A percentile compares a stretch with the other conserved stretches of the same genome.
These are phyloP conservation scores for Suhomyces coccinellae DNA, from an alignment of 1,139 yeast genomes.

Conservation along the genomic window DNA sequence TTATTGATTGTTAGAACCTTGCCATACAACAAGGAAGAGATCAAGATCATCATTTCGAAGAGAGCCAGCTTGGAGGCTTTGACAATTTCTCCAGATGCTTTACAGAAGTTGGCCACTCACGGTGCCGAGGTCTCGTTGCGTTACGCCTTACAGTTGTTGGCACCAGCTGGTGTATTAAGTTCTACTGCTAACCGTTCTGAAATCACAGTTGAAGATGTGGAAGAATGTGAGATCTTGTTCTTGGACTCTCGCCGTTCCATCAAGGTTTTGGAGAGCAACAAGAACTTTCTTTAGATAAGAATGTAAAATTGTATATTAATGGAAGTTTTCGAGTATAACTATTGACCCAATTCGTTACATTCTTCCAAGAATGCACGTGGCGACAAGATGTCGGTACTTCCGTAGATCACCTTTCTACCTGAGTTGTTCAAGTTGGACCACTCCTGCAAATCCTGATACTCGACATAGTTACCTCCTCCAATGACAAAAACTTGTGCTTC, in stretches of 20 bases:
- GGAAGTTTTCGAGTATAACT: neutral
- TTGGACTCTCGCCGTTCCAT: slow-evolving; percentile 89
- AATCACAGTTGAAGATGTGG: slow-evolving; percentile 70
- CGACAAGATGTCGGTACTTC: slow-evolving; percentile 78
- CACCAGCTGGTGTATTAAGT: slow-evolving; percentile 88
- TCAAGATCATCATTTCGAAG: slow-evolving; percentile 75
- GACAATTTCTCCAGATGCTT: slow-evolving; percentile 62
- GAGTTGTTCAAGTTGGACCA: slow-evolving; percentile 56
- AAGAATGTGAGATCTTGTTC: slow-evolving; percentile 82
- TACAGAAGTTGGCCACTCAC: slow-evolving; percentile 67
- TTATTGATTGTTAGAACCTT: slow-evolving; percentile 87
- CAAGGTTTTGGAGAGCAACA: slow-evolving; percentile 60
- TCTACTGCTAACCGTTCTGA: slow-evolving; percentile 71
- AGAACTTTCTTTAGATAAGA: slow-evolving; percentile 44
- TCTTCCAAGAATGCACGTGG: slow-evolving; percentile 78
- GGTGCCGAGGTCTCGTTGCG: slow-evolving; percentile 81
- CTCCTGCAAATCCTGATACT: slow-evolving; percentile 90
- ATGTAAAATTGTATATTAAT: slow-evolving; percentile 9
- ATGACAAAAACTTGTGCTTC: slow-evolving; percentile 88
- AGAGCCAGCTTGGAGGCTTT: slow-evolving; percentile 77
- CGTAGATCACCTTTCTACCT: slow-evolving; percentile 67
- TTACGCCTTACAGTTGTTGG: slow-evolving; percentile 84
- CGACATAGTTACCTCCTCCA: slow-evolving; percentile 95
- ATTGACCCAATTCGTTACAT: slow-evolving; percentile 56
- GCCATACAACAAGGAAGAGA: slow-evolving; percentile 83